Evolutionary conservation across 2,329 filamentous ascomycete species (phyloP).

Genomic region (Aspergillus novofumigatus): DNA sequence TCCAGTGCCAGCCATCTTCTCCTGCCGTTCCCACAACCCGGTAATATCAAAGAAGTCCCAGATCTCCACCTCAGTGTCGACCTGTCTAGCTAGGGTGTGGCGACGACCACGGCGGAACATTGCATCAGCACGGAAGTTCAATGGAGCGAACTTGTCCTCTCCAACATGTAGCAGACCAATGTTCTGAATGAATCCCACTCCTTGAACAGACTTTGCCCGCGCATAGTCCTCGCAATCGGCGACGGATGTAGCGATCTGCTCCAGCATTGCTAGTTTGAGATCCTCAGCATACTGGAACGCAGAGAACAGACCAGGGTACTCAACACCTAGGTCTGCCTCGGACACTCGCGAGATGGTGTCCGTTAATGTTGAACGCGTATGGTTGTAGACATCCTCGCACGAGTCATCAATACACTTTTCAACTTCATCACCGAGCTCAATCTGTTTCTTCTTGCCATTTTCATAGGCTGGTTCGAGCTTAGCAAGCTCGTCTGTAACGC

Average conservation of each 20-base stretch:
- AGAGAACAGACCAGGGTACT: slow-evolving; percentile 78
- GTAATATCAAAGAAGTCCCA: slow-evolving; percentile 91
- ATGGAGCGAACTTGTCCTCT: slow-evolving; percentile 71
- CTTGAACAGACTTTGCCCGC: slow-evolving; percentile 68
- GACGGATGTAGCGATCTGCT: slow-evolving; percentile 77
- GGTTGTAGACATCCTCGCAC: slow-evolving; percentile 78
- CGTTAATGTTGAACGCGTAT: slow-evolving; percentile 72
- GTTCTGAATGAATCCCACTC: slow-evolving; percentile 83
- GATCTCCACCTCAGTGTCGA: slow-evolving; percentile 82
- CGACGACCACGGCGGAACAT: slow-evolving; percentile 82
- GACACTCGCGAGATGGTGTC: slow-evolving; percentile 73
- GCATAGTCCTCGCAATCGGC: slow-evolving; percentile 78
- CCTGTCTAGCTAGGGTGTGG: slow-evolving; percentile 75
- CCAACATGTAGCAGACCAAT: slow-evolving; percentile 85
- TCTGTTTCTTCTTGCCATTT: slow-evolving; percentile 72
- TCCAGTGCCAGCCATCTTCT: slow-evolving; percentile 89
- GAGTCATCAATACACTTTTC: slow-evolving; percentile 79
- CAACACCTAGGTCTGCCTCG: slow-evolving; percentile 72
- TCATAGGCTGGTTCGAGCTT: slow-evolving; percentile 83
- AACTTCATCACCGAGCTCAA: slow-evolving; percentile 75
- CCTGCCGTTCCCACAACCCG: slow-evolving; percentile 79
- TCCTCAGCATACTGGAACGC: slow-evolving; percentile 93
- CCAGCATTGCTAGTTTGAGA: slow-evolving; percentile 84
- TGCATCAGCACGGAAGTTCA: slow-evolving; percentile 83
- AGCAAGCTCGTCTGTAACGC: slow-evolving; percentile 73